A percentile compares a stretch with the other conserved stretches of the same genome.
phyloP scores from a whole-genome alignment of 257 asterid genomes.

The Galeopsis tetrahit region DNA sequence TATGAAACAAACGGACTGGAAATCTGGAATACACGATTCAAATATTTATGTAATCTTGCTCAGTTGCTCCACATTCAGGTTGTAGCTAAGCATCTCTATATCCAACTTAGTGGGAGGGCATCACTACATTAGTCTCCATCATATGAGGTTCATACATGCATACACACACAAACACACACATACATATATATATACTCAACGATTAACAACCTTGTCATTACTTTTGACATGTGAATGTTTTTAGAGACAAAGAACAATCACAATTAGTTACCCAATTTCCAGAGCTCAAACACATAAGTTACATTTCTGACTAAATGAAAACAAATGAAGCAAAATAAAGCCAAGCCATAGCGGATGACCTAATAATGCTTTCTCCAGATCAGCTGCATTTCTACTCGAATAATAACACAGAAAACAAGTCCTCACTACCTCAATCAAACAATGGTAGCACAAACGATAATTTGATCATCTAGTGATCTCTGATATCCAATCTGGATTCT shows the following conservation, averaged over 20 bases:
- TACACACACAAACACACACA: too few relatives aligned
- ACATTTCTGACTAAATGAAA: not conserved
- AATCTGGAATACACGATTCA: not conserved
- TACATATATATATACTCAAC: not conserved
- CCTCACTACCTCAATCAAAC: not conserved
- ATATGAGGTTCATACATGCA: slow-evolving; percentile 2
- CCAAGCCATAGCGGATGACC: not conserved
- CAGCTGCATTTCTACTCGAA: too few relatives aligned
- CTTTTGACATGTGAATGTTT: slow-evolving; percentile 13
- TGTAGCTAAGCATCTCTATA: too few relatives aligned
- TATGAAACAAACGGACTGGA: not conserved
- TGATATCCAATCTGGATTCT: slow-evolving; percentile 7
- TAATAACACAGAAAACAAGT: too few relatives aligned
- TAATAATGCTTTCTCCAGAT: too few relatives aligned
- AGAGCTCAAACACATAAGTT: not conserved
- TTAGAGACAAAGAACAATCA: not conserved
- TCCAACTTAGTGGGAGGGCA: too few relatives aligned
- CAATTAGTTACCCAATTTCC: slow-evolving; percentile 14
- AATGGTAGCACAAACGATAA: not conserved
- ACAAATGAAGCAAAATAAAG: not conserved
- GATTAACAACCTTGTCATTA: not conserved
- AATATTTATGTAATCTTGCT: not conserved
- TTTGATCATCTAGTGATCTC: too few relatives aligned
- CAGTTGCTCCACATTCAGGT: not conserved
- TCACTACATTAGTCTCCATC: not conserved